Percentiles rank a stretch among this genome's conserved stretches.
Evolutionary conservation across 805 yeast species (phyloP).

Genomic region (Maudiozyma saulgeensis): DNA sequence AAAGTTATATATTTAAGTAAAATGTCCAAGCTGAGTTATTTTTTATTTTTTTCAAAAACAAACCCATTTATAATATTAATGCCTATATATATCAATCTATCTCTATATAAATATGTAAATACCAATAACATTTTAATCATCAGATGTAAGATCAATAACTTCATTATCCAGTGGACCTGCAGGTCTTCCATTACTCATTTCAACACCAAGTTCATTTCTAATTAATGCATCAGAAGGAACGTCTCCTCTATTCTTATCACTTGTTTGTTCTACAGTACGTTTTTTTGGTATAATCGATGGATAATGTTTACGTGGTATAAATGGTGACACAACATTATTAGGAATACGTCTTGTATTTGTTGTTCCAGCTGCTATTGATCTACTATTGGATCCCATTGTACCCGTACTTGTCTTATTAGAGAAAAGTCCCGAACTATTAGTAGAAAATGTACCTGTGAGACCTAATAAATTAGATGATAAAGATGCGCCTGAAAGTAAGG

Average conservation of each 20-base stretch:
- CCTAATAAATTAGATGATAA: background rate
- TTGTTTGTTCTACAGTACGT: conserved; percentile 9
- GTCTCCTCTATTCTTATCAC: background rate
- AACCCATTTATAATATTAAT: too few species aligned
- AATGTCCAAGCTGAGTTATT: too few species aligned
- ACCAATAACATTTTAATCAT: background rate
- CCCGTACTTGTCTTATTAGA: background rate
- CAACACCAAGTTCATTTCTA: conserved; percentile 1
- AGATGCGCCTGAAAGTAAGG: background rate
- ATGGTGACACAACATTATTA: conserved; percentile 17
- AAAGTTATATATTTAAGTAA: too few species aligned
- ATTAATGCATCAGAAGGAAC: background rate
- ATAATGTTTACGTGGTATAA: conserved; percentile 26
- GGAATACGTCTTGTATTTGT: conserved; percentile 1
- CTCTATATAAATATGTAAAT: too few species aligned
- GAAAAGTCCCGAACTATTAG: background rate
- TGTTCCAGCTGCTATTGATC: too few species aligned
- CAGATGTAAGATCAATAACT: conserved; percentile 11
- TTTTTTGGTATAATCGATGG: conserved; percentile 22
- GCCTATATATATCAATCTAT: too few species aligned
- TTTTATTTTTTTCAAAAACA: too few species aligned
- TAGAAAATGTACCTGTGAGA: background rate
- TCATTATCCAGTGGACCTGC: background rate
- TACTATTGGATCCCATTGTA: too few species aligned
- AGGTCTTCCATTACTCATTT: background rate